Evolutionary conservation across 1,139 yeast species (phyloP).

Genomic region (Saccharomyces pastorianus): DNA sequence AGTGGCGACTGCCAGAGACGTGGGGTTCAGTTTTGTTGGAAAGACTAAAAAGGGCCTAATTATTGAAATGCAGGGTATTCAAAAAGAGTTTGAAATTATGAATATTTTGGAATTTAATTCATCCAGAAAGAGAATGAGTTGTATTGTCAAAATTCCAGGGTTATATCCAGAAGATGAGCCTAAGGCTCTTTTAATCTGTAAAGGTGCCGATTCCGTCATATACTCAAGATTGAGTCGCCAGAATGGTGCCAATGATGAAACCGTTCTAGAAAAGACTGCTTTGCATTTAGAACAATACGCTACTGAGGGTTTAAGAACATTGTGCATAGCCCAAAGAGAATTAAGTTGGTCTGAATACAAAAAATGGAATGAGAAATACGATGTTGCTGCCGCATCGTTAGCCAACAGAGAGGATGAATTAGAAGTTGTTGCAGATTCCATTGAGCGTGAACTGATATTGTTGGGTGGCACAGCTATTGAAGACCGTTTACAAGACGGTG

Average conservation of each 20-base stretch:
- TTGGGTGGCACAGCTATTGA: slow-evolving; percentile 98
- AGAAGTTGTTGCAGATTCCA: slow-evolving; percentile 70
- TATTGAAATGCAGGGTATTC: too few relatives aligned
- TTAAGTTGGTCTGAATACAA: slow-evolving; percentile 52
- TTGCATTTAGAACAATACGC: slow-evolving; percentile 86
- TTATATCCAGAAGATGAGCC: slow-evolving; percentile 37
- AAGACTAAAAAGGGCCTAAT: too few relatives aligned
- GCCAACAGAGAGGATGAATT: slow-evolving; percentile 70
- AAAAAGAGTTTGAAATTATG: too few relatives aligned
- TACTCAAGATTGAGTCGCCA: slow-evolving; percentile 56
- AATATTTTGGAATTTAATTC: too few relatives aligned
- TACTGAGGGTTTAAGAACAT: slow-evolving; percentile 91
- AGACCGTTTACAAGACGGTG: slow-evolving; percentile 92
- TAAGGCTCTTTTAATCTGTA: slow-evolving; percentile 57
- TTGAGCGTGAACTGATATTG: slow-evolving; percentile 63
- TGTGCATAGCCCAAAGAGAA: slow-evolving; percentile 83
- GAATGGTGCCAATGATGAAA: slow-evolving; percentile 31
- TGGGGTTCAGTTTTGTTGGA: too few relatives aligned
- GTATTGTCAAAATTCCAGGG: too few relatives aligned
- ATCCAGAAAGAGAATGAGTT: too few relatives aligned
- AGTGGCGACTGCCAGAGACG: too few relatives aligned
- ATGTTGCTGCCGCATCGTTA: slow-evolving; percentile 66
- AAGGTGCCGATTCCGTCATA: slow-evolving; percentile 93
- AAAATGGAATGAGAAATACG: slow-evolving; percentile 63
- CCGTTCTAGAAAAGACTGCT: slow-evolving; percentile 56